phyloP scores from a whole-genome alignment of 805 yeast species.

The Schwanniomyces occidentalis region DNA sequence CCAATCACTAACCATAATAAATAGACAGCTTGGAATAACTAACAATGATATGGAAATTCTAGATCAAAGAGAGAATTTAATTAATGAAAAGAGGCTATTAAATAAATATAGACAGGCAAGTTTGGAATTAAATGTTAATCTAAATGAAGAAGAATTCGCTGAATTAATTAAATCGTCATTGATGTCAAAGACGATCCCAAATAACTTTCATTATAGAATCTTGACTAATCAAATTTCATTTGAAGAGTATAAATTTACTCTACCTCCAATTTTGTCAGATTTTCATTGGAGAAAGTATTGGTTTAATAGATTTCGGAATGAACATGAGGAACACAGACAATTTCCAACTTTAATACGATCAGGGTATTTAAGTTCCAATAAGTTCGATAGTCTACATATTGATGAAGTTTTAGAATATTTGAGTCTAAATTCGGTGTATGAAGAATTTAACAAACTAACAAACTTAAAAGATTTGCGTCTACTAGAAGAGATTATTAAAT shows the following conservation, averaged over 20 bases:
- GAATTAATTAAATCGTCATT: constrained; percentile 2
- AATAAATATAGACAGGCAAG: neutral
- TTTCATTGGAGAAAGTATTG: constrained; percentile 24
- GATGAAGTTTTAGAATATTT: constrained; percentile 3
- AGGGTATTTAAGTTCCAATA: neutral
- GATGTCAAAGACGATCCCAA: constrained; percentile 3
- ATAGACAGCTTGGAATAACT: constrained; percentile 12
- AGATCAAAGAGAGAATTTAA: constrained; percentile 4
- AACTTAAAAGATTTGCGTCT: neutral
- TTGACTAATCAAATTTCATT: constrained; percentile 5
- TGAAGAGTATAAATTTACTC: constrained; percentile 7
- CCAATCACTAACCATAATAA: constrained; percentile 15
- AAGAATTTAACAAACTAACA: neutral
- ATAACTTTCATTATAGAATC: constrained; percentile 2
- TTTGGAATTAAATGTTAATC: neutral
- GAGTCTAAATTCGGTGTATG: neutral
- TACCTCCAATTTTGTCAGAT: constrained; percentile 10
- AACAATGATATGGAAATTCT: constrained; percentile 3
- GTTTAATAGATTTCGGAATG: constrained; percentile 11
- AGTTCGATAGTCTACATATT: neutral
- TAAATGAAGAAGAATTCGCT: constrained; percentile 6
- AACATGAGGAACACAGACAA: neutral
- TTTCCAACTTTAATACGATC: constrained; percentile 1
- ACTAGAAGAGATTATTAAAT: neutral
- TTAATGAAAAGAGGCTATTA: constrained; percentile 2